These are phyloP conservation scores for Tricholoma hemisulphureum DNA, from an alignment of 768 basidiomycete species.

Conservation along the genomic window DNA sequence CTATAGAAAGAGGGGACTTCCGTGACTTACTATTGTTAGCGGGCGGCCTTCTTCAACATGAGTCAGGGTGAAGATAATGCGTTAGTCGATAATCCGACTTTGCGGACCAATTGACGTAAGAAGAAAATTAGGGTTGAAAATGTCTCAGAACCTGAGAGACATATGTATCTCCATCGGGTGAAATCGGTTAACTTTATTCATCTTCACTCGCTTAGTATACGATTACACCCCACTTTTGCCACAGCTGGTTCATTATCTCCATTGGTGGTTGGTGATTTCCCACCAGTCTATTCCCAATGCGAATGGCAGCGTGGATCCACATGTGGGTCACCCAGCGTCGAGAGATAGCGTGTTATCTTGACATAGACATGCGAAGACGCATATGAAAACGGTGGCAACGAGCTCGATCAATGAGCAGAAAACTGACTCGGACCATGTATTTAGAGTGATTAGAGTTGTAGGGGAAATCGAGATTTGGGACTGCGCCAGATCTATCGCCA, in stretches of 20 bases:
- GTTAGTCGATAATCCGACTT: too few relatives aligned
- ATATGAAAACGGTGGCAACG: neutral
- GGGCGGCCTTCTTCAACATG: too few relatives aligned
- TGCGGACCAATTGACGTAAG: neutral
- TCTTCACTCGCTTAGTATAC: neutral
- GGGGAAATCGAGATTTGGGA: constrained; percentile 38
- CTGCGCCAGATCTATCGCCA: constrained; percentile 10
- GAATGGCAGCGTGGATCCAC: constrained; percentile 10
- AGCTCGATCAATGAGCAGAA: constrained; percentile 12
- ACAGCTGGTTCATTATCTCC: constrained; percentile 15
- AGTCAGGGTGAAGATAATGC: neutral
- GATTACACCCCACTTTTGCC: constrained; percentile 12
- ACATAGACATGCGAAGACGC: neutral
- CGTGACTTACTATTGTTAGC: too few relatives aligned
- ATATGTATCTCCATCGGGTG: neutral
- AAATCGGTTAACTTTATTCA: neutral
- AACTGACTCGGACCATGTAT: constrained; percentile 52
- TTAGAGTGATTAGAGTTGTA: constrained; percentile 53
- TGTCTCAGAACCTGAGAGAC: neutral
- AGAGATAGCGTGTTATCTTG: constrained; percentile 2
- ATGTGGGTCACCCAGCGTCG: neutral
- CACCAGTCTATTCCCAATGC: constrained; percentile 16
- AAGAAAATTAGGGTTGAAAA: neutral
- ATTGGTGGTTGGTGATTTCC: constrained; percentile 17
- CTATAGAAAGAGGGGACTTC: too few relatives aligned